Percentiles rank a stretch among this genome's conserved stretches.
These are phyloP conservation scores for Lactarius sp. DNA, from an alignment of 768 basidiomycete genomes.

Conservation along the genomic window DNA sequence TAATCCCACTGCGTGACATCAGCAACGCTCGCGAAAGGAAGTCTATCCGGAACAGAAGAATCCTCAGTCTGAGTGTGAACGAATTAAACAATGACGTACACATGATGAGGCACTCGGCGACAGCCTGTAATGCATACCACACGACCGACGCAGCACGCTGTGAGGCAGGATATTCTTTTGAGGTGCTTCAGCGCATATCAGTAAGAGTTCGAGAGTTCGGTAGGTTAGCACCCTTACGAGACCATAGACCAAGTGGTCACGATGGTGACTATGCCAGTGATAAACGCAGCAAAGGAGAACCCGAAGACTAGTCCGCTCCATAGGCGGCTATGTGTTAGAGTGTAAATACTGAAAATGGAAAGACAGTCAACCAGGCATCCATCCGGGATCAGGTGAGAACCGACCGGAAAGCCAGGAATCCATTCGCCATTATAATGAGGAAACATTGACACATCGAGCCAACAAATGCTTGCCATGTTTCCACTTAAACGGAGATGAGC, in stretches of 20 bases:
- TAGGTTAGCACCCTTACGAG: not conserved
- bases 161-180: not conserved
- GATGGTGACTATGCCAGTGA: not conserved
- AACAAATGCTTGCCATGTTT: not conserved
- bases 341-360: not conserved
- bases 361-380: not conserved
- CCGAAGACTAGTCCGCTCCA: slow-evolving; percentile 1
- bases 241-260: not conserved
- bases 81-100: not conserved
- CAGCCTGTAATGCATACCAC: not conserved
- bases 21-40: slow-evolving; percentile 2
- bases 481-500: not conserved
- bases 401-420: not conserved
- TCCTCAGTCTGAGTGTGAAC: not conserved
- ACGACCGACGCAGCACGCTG: not conserved
- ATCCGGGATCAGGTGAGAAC: not conserved
- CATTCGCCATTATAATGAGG: slow-evolving; percentile 2
- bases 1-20: not conserved
- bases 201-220: not conserved
- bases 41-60: not conserved
- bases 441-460: not conserved
- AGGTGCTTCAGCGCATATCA: not conserved
- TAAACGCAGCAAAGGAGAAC: not conserved
- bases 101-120: slow-evolving; percentile 5
- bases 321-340: not conserved